Percentiles rank a stretch among this genome's conserved stretches.
phyloP scores from a whole-genome alignment of 2,329 filamentous ascomycete genomes.

The Gnomoniopsis smithogilvyi region DNA sequence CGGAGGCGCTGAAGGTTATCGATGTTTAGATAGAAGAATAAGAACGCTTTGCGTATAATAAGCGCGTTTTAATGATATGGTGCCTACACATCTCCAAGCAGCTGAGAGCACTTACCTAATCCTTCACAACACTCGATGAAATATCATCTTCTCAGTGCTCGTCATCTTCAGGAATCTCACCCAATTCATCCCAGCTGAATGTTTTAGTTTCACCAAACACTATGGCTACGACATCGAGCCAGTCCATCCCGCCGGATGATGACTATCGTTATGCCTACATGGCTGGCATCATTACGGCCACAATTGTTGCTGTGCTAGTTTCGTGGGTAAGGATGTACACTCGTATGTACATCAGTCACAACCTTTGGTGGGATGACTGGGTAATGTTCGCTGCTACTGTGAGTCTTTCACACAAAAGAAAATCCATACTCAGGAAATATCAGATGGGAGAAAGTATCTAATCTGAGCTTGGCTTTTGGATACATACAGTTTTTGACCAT shows the following conservation, averaged over 20 bases:
- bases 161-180: too few relatives aligned
- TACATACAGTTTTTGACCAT: neutral
- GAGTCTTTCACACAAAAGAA: neutral
- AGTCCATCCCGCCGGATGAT: neutral
- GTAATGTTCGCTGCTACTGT: neutral
- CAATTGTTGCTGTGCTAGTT: neutral
- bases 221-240: neutral
- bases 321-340: neutral
- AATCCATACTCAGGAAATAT: neutral
- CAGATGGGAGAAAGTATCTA: neutral
- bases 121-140: too few relatives aligned
- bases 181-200: too few relatives aligned
- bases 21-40: too few relatives aligned
- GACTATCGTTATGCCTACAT: neutral
- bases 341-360: neutral
- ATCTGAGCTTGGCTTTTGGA: neutral
- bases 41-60: too few relatives aligned
- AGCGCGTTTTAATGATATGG: too few relatives aligned
- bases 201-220: neutral
- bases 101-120: too few relatives aligned
- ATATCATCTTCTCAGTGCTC: too few relatives aligned
- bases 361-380: neutral
- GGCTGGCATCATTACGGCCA: neutral
- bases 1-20: too few relatives aligned
- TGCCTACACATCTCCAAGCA: too few relatives aligned